These are phyloP conservation scores for Suillus fuscotomentosus DNA, from an alignment of 768 basidiomycete species.

Conservation along the genomic window DNA sequence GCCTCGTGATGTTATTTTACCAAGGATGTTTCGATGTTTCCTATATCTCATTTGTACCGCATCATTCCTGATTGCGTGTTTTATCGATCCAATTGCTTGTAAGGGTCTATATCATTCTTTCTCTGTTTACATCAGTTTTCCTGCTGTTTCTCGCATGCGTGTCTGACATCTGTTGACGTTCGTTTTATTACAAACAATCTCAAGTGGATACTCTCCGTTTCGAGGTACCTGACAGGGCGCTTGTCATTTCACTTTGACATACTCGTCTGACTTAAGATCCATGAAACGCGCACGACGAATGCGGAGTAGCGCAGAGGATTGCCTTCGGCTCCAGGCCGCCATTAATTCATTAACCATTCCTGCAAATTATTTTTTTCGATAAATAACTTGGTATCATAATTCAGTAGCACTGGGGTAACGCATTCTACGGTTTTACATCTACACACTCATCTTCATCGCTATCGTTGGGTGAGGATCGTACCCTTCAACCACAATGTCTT, in stretches of 20 bases:
- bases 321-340: not conserved
- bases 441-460: slow-evolving; percentile 97
- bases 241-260: no score
- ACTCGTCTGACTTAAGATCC: no score
- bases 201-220: not conserved
- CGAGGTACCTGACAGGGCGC: no score
- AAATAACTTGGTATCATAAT: not conserved
- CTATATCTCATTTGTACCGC: not conserved
- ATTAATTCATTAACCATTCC: not conserved
- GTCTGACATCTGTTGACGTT: not conserved
- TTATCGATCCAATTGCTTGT: not conserved
- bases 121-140: not conserved
- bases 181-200: not conserved
- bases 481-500: slow-evolving; percentile 85
- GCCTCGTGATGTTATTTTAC: not conserved
- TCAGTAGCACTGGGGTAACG: not conserved
- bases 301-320: not conserved
- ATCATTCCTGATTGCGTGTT: not conserved
- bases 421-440: slow-evolving; percentile 8
- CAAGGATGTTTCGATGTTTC: not conserved
- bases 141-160: not conserved
- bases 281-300: no score
- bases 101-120: not conserved
- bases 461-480: slow-evolving; percentile 84
- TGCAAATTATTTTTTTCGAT: no score